A percentile compares a stretch with the other conserved stretches of the same genome.
phyloP scores from a whole-genome alignment of 768 basidiomycete species.

The Lactifluus subvellereus region DNA sequence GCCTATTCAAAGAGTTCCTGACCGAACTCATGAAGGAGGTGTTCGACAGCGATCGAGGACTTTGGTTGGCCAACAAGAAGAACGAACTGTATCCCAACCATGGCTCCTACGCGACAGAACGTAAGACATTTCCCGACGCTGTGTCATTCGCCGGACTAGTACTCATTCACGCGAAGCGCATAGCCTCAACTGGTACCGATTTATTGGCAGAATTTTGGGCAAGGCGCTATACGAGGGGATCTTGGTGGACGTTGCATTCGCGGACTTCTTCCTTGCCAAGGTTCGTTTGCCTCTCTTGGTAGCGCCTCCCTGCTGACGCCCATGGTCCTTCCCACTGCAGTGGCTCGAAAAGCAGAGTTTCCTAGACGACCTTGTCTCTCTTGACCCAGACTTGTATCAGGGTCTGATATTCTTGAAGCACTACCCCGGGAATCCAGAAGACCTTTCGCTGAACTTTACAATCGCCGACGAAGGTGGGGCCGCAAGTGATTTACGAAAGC shows the following conservation, averaged over 20 bases:
- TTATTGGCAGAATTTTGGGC: slow-evolving; percentile 89
- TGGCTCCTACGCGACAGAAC: slow-evolving; percentile 82
- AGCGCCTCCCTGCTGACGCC: background rate
- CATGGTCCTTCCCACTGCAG: slow-evolving; percentile 33
- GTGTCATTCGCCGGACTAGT: background rate
- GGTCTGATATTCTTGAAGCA: slow-evolving; percentile 92
- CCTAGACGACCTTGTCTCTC: slow-evolving; percentile 85
- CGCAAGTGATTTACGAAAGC: background rate
- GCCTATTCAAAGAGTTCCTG: slow-evolving; percentile 97
- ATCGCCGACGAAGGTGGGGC: slow-evolving; percentile 73
- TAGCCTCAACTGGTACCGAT: slow-evolving; percentile 86
- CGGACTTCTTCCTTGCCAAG: slow-evolving; percentile 91
- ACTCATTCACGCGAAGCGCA: slow-evolving; percentile 44
- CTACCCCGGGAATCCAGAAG: slow-evolving; percentile 80
- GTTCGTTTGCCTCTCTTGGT: slow-evolving; percentile 32
- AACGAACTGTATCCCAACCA: slow-evolving; percentile 96
- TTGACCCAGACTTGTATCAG: slow-evolving; percentile 89
- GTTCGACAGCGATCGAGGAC: slow-evolving; percentile 88
- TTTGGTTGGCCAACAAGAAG: slow-evolving; percentile 88
- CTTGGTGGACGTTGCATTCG: slow-evolving; percentile 90
- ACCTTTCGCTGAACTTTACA: slow-evolving; percentile 85
- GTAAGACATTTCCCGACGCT: slow-evolving; percentile 38
- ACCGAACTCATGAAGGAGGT: slow-evolving; percentile 90
- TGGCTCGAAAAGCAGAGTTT: slow-evolving; percentile 92
- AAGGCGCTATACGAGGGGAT: slow-evolving; percentile 98